These are phyloP conservation scores for Leucogyrophana mollusca DNA, from an alignment of 768 basidiomycete genomes.

Conservation along the genomic window DNA sequence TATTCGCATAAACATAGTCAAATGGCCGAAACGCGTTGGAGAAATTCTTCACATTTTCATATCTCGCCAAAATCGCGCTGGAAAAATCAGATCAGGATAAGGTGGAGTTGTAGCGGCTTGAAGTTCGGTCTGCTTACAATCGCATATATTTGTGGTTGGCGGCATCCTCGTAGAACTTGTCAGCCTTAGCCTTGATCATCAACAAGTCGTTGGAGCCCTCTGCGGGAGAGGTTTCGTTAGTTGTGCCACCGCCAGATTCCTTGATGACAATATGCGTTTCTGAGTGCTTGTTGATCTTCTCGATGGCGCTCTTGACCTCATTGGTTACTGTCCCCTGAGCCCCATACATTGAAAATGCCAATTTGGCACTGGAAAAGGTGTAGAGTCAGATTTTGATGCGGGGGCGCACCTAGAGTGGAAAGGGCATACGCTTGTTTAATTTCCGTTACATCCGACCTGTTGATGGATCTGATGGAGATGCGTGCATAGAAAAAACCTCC, in stretches of 20 bases:
- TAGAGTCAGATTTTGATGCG: too few relatives aligned
- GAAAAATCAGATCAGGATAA: neutral
- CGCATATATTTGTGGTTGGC: neutral
- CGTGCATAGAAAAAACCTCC: too few relatives aligned
- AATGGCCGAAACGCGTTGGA: neutral
- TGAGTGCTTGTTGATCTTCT: neutral
- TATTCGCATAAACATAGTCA: neutral
- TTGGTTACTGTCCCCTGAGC: neutral
- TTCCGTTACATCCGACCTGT: too few relatives aligned
- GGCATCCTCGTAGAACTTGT: neutral
- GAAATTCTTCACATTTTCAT: constrained; percentile 1
- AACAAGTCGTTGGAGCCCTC: neutral
- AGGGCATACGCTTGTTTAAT: too few relatives aligned
- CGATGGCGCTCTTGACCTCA: neutral
- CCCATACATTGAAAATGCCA: neutral
- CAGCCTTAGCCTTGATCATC: neutral
- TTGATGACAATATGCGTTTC: neutral
- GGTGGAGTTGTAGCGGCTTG: neutral
- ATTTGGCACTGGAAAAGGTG: neutral
- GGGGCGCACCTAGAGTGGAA: too few relatives aligned
- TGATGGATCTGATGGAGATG: too few relatives aligned
- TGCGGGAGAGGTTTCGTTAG: neutral
- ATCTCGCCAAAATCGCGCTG: neutral
- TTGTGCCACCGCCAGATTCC: neutral
- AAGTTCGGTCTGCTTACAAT: neutral